Base-by-base conservation (phyloP, 805 yeast genomes). In the Wickerhamomyces alni region DNA sequence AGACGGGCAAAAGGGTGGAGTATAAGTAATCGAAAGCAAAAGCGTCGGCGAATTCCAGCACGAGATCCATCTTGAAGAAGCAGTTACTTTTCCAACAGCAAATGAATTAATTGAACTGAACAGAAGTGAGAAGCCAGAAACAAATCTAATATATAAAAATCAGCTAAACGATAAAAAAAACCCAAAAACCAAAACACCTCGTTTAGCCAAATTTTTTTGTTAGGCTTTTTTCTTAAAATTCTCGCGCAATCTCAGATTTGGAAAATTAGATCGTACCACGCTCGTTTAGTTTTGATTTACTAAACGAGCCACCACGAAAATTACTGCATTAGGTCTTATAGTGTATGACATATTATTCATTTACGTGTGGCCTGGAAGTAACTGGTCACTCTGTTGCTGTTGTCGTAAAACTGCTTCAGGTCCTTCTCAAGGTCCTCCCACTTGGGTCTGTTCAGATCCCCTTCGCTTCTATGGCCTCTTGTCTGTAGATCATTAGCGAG, bases 1-100 rank as follows among this genome's bases (percentile, higher is more conserved):
- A 63, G 8, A 70, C 67, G 13, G 96, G 96, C 35, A 87, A 66
- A 3, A 77, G 45, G 30, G 65, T 65, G 24, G 97, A 85, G 53
- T 88, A 91, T 15, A 77, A 65, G 58, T 68, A 70, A 65, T 93
- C 99, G 37, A 91, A 74, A 22, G 78, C 53, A 51, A 65, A 85
- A 35, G 85, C 70, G 63, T 93, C 99, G 34, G 69, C 64, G 18
- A 78, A 67, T 62, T 93, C 99, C 38, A 93, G 72, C 18, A 87
- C 88, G 55, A 93, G 68, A 82, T 93, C 99, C 99, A 93, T 91
- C 42, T 35, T 26, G 28, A 8, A 21, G n/a, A n/a, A n/a, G n/a
- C n/a, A n/a, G n/a, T n/a, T n/a, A n/a, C n/a, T n/a, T n/a, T n/a
- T n/a, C n/a, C n/a, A n/a, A n/a, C n/a, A n/a, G n/a, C n/a, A n/a